Conservation (phyloP, 768 basidiomycete genomes). For the Lepiota brunneoincarnata region DNA sequence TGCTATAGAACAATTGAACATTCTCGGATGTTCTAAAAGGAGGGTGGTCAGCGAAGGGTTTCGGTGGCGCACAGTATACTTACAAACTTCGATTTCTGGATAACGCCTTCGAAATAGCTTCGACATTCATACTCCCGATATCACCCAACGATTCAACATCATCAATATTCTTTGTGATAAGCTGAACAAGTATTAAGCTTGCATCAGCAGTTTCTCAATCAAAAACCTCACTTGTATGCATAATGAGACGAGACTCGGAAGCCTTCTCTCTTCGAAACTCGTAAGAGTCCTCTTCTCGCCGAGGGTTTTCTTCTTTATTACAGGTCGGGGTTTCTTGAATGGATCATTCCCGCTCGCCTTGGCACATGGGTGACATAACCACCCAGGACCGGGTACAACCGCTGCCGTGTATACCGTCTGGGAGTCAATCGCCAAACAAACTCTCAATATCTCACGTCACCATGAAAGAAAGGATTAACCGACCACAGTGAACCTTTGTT, state of each 20-base stretch:
- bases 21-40: slow-evolving; percentile 69
- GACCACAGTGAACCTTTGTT: slow-evolving; percentile 87
- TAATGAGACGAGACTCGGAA: slow-evolving; percentile 70
- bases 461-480: slow-evolving; percentile 21
- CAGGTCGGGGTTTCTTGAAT: slow-evolving; percentile 73
- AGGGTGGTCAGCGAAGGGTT: neutral
- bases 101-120: slow-evolving; percentile 79
- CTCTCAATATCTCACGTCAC: neutral
- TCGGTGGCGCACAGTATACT: slow-evolving; percentile 28
- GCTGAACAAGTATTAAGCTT: slow-evolving; percentile 33
- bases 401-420: slow-evolving; percentile 89
- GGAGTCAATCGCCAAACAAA: neutral
- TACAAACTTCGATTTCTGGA: slow-evolving; percentile 81
- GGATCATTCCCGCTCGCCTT: slow-evolving; percentile 78
- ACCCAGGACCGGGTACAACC: slow-evolving; percentile 67
- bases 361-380: slow-evolving; percentile 82
- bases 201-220: neutral
- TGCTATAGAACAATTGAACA: slow-evolving; percentile 80
- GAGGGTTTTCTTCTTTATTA: slow-evolving; percentile 59
- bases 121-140: slow-evolving; percentile 81
- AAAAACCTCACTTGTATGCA: slow-evolving; percentile 68
- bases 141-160: slow-evolving; percentile 89
- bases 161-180: slow-evolving; percentile 83
- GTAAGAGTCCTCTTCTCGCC: slow-evolving; percentile 67
- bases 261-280: slow-evolving; percentile 65